These are phyloP conservation scores for Aulographum hederae DNA, from an alignment of 2,329 filamentous ascomycete species.

Conservation along the genomic window DNA sequence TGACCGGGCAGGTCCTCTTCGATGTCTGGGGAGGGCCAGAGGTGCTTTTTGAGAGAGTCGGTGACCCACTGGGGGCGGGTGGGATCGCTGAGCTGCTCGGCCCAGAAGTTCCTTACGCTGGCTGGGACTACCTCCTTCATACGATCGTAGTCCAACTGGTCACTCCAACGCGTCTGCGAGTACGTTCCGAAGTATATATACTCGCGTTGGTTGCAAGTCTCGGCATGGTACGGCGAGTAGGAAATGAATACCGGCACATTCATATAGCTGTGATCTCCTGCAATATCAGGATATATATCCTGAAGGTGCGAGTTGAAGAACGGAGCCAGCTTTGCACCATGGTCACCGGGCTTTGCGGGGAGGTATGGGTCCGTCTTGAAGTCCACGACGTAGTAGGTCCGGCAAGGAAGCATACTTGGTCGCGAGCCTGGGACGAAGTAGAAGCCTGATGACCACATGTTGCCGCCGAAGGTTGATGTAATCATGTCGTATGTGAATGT, in stretches of 20 bases:
- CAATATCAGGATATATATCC: no score
- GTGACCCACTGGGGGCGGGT: slow-evolving; percentile 24
- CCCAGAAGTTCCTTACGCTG: slow-evolving; percentile 20
- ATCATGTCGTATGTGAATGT: slow-evolving; percentile 22
- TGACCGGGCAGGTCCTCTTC: no score
- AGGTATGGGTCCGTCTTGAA: slow-evolving; percentile 20
- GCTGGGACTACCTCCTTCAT: slow-evolving; percentile 18
- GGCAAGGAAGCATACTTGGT: slow-evolving; percentile 11
- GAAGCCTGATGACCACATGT: slow-evolving; percentile 21
- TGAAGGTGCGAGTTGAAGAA: slow-evolving; percentile 22
- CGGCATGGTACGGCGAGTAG: no score
- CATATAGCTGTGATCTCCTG: slow-evolving; percentile 13
- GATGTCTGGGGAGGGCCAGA: slow-evolving; percentile 23
- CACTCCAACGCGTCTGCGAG: slow-evolving; percentile 23
- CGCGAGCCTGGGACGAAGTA: slow-evolving; percentile 13
- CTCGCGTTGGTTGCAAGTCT: slow-evolving; percentile 2
- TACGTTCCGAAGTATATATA: slow-evolving; percentile 29
- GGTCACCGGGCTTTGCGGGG: slow-evolving; percentile 19
- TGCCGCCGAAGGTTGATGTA: slow-evolving; percentile 16
- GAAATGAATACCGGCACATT: slow-evolving; percentile 23
- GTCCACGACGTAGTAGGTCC: slow-evolving; percentile 24
- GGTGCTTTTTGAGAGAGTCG: slow-evolving; percentile 19
- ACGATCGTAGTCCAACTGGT: slow-evolving; percentile 24
- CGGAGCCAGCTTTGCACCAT: slow-evolving; percentile 27
- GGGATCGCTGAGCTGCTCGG: slow-evolving; percentile 16